Conservation (phyloP, 768 basidiomycete species). For the Strobilomyces confusus region DNA sequence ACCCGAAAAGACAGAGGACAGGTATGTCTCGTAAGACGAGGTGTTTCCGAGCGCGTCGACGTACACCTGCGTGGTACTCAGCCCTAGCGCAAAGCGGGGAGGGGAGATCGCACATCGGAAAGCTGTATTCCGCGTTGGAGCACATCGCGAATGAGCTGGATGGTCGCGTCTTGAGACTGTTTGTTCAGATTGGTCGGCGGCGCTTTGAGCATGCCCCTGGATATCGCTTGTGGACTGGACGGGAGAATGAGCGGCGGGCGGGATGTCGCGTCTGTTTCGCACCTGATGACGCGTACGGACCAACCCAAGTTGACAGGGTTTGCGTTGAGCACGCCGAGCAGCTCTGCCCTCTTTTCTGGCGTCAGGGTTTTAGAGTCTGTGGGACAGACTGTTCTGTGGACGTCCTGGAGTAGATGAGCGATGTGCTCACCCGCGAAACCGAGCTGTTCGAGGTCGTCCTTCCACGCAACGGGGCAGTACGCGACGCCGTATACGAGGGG, state of each 20-base stretch:
- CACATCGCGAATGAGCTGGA: constrained; percentile 81
- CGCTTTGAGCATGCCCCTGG: constrained; percentile 81
- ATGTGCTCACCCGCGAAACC: constrained; percentile 80
- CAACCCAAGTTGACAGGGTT: constrained; percentile 72
- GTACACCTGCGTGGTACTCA: constrained; percentile 56
- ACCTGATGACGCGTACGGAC: constrained; percentile 80
- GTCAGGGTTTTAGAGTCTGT: constrained; percentile 92
- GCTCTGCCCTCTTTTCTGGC: constrained; percentile 56
- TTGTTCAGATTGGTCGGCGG: constrained; percentile 85
- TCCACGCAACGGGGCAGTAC: constrained; percentile 81
- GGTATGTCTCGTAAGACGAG: constrained; percentile 77
- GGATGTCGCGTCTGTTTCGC: neutral
- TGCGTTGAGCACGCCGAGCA: constrained; percentile 65
- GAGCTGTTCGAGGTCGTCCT: constrained; percentile 65
- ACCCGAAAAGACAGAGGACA: constrained; percentile 76
- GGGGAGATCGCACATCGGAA: constrained; percentile 53
- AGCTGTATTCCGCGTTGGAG: constrained; percentile 77
- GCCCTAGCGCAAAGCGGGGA: neutral
- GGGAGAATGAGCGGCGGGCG: constrained; percentile 1
- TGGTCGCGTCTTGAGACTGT: constrained; percentile 86
- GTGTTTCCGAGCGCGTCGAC: constrained; percentile 94
- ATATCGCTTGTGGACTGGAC: constrained; percentile 84
- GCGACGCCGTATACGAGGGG: constrained; percentile 96
- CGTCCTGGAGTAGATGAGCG: neutral
- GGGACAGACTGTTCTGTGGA: neutral